phyloP scores from a whole-genome alignment of 768 basidiomycete genomes.

The Gloeophyllum trabeum region DNA sequence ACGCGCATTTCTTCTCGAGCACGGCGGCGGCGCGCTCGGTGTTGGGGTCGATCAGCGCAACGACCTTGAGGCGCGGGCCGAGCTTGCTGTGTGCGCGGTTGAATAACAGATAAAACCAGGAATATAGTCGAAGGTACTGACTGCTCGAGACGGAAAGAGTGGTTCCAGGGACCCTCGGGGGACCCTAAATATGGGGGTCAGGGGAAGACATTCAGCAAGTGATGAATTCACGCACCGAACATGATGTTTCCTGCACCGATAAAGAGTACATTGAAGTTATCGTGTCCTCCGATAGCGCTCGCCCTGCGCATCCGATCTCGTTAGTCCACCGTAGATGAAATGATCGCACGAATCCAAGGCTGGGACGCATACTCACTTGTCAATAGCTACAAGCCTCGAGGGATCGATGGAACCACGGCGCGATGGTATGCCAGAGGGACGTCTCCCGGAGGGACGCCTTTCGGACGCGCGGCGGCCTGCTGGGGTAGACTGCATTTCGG shows the following conservation, averaged over 20 bases:
- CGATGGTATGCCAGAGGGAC: conserved; percentile 32
- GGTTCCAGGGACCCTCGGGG: conserved; percentile 87
- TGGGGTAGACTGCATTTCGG: too few species aligned
- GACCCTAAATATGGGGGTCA: conserved; percentile 39
- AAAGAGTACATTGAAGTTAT: conserved; percentile 89
- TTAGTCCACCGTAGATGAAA: conserved; percentile 9
- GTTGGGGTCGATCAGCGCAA: conserved; percentile 89
- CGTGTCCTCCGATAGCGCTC: conserved; percentile 43
- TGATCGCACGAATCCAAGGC: conserved; percentile 2
- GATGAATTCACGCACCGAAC: conserved; percentile 63
- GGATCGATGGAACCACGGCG: conserved; percentile 72
- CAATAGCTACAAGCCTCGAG: conserved; percentile 65
- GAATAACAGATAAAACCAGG: not conserved
- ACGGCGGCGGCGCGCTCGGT: conserved; percentile 69
- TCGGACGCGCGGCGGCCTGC: conserved; percentile 27
- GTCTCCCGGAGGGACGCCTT: conserved; percentile 37
- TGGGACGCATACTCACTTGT: conserved; percentile 41
- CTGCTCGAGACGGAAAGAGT: conserved; percentile 87
- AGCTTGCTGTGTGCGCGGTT: conserved; percentile 56
- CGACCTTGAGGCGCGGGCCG: conserved; percentile 89
- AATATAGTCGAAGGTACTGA: conserved; percentile 22
- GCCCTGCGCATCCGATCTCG: conserved; percentile 19
- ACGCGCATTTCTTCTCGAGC: conserved; percentile 83
- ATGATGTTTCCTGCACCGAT: conserved; percentile 97
- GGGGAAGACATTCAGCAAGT: conserved; percentile 4